These are phyloP conservation scores for Sesbania bispinosa DNA, from an alignment of 306 rosid genomes.

Conservation along the genomic window DNA sequence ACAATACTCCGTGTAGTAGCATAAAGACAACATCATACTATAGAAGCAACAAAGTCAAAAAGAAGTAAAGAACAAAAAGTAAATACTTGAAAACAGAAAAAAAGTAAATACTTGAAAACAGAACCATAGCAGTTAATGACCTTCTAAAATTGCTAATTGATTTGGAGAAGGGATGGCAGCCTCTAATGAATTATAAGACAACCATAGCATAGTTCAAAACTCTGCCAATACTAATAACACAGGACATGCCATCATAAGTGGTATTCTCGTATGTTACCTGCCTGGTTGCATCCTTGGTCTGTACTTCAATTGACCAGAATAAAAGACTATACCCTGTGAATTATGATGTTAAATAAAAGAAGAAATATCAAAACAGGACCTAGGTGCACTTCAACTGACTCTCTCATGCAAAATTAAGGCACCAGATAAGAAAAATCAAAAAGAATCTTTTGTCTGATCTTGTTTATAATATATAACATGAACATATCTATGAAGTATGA, in stretches of 20 bases:
- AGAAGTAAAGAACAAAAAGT: not conserved
- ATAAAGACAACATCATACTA: not conserved
- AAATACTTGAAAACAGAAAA: not conserved
- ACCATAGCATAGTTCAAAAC: not conserved
- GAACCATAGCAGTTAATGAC: not conserved
- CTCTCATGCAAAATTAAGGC: not conserved
- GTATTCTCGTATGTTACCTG: not conserved
- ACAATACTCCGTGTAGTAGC: not conserved
- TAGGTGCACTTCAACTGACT: not conserved
- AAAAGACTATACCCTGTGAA: not conserved
- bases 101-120: not conserved
- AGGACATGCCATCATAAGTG: not conserved
- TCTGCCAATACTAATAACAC: not conserved
- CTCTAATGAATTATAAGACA: not conserved
- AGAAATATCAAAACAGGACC: constrained; percentile 7
- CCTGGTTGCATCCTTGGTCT: not conserved
- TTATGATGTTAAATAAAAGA: constrained; percentile 5
- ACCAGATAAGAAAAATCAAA: not conserved
- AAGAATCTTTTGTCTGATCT: not conserved
- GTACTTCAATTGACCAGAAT: not conserved
- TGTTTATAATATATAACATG: not conserved
- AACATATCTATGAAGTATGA: not conserved
- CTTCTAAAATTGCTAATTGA: not conserved
- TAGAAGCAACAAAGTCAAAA: not conserved
- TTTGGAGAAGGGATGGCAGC: too few relatives aligned